These are phyloP conservation scores for Butyriboletus loyo DNA, from an alignment of 768 basidiomycete genomes.

Conservation along the genomic window DNA sequence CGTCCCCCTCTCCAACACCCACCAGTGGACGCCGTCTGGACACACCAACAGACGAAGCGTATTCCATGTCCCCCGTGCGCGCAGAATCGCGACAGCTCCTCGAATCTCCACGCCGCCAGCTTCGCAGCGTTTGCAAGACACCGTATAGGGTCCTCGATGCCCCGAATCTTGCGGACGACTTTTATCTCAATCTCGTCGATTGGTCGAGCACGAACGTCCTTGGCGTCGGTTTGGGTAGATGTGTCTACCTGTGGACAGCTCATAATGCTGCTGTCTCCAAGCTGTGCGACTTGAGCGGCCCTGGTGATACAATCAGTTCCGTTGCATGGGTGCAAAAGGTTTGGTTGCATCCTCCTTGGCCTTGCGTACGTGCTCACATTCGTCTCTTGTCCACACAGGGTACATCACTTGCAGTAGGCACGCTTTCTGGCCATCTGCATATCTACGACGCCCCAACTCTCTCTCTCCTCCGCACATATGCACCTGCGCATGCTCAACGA, in stretches of 20 bases:
- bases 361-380: background rate
- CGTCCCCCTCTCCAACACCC: slow-evolving; percentile 58
- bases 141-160: slow-evolving; percentile 97
- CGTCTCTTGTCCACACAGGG: slow-evolving; percentile 43
- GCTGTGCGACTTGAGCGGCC: slow-evolving; percentile 71
- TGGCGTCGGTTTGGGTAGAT: slow-evolving; percentile 86
- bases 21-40: slow-evolving; percentile 54
- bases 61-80: slow-evolving; percentile 87
- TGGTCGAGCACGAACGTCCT: slow-evolving; percentile 96
- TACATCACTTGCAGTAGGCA: slow-evolving; percentile 88
- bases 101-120: slow-evolving; percentile 76
- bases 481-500: slow-evolving; percentile 79
- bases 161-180: slow-evolving; percentile 96
- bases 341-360: background rate
- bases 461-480: slow-evolving; percentile 75
- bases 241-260: slow-evolving; percentile 97
- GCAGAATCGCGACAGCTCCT: slow-evolving; percentile 79
- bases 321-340: slow-evolving; percentile 90
- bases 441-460: slow-evolving; percentile 90
- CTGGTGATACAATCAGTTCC: slow-evolving; percentile 76
- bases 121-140: slow-evolving; percentile 86
- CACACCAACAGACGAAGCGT: slow-evolving; percentile 82
- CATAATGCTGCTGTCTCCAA: slow-evolving; percentile 91
- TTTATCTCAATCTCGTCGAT: slow-evolving; percentile 96
- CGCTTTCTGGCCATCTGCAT: slow-evolving; percentile 81